These are phyloP conservation scores for Lactarius sanguifluus DNA, from an alignment of 768 basidiomycete species.

Conservation along the genomic window DNA sequence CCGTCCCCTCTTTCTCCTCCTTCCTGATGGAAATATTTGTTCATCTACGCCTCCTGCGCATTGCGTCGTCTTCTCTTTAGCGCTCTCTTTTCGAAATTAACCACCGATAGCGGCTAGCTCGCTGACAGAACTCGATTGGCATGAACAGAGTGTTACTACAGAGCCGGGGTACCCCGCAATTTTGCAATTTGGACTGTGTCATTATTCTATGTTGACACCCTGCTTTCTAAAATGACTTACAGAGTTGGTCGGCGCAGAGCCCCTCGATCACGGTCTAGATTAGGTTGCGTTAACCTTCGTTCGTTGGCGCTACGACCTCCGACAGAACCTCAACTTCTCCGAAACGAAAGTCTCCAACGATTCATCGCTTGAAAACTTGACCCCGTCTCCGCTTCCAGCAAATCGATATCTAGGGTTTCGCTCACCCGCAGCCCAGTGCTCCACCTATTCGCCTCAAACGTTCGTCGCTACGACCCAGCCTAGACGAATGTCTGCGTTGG, in stretches of 20 bases:
- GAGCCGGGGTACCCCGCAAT: conserved; percentile 22
- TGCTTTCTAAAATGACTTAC: conserved; percentile 5
- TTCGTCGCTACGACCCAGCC: conserved; percentile 10
- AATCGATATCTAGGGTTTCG: conserved; percentile 26
- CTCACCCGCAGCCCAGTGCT: conserved; percentile 23
- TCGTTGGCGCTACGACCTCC: conserved; percentile 19
- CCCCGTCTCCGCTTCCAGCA: conserved; percentile 15
- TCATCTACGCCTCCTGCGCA: conserved; percentile 29
- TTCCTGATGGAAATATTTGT: conserved; percentile 30
- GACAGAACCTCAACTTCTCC: conserved; percentile 17
- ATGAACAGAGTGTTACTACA: background rate
- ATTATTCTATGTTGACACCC: conserved; percentile 14
- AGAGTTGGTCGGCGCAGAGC: conserved; percentile 19
- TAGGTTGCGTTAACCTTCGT: conserved; percentile 19
- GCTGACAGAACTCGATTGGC: conserved; percentile 12
- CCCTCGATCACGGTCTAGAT: conserved; percentile 25
- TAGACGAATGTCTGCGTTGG: conserved; percentile 14
- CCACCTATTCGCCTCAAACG: conserved; percentile 19
- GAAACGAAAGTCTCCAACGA: conserved; percentile 16
- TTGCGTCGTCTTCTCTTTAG: conserved; percentile 22
- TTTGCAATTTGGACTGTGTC: conserved; percentile 20
- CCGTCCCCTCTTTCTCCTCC: conserved; percentile 27
- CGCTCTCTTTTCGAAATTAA: conserved; percentile 22
- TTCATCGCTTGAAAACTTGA: conserved; percentile 16
- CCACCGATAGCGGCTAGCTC: conserved; percentile 22